phyloP scores from a whole-genome alignment of 2,329 filamentous ascomycete species.

The Hypocreales sp. region DNA sequence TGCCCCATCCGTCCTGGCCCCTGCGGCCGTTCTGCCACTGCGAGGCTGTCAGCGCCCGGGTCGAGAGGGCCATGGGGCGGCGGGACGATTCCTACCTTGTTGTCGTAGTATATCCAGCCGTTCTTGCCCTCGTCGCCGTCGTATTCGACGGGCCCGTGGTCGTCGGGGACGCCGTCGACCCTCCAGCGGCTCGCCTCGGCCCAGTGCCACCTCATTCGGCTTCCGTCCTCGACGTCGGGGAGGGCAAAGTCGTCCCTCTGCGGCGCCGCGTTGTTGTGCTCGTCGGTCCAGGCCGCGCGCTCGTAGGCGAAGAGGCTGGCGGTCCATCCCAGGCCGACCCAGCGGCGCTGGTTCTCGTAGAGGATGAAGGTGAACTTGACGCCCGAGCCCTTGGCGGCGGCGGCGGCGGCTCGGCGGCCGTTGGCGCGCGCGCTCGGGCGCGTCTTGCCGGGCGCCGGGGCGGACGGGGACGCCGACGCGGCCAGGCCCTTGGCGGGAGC shows the following conservation, averaged over 20 bases:
- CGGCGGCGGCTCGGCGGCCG: slow-evolving; percentile 16
- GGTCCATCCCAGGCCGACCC: slow-evolving; percentile 93
- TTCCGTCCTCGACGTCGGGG: slow-evolving; percentile 44
- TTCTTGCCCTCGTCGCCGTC: slow-evolving; percentile 46
- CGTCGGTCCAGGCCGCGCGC: slow-evolving; percentile 83
- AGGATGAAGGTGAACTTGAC: slow-evolving; percentile 94
- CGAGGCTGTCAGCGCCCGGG: slow-evolving; percentile 4
- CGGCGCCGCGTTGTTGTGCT: slow-evolving; percentile 72
- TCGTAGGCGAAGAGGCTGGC: slow-evolving; percentile 84
- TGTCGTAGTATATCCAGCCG: slow-evolving; percentile 97
- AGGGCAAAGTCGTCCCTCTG: slow-evolving; percentile 54
- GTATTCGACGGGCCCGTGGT: slow-evolving; percentile 26
- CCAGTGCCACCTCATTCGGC: slow-evolving; percentile 54
- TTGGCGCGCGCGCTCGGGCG: slow-evolving; percentile 12
- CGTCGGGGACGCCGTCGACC: slow-evolving; percentile 58
- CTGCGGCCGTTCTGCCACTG: slow-evolving; percentile 83
- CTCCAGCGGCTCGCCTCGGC: slow-evolving; percentile 74
- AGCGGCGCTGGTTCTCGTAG: slow-evolving; percentile 90
- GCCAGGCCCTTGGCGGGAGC: slow-evolving; percentile 22
- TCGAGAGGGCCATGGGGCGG: no score
- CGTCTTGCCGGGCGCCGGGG: slow-evolving; percentile 8
- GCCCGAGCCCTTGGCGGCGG: slow-evolving; percentile 46
- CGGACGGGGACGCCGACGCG: slow-evolving; percentile 6
- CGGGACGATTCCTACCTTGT: slow-evolving; percentile 53
- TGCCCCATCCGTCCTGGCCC: slow-evolving; percentile 79